Percentiles rank a stretch among this genome's conserved stretches.
Conservation (phyloP, 768 basidiomycete species). For the Boletus subparvulus region DNA sequence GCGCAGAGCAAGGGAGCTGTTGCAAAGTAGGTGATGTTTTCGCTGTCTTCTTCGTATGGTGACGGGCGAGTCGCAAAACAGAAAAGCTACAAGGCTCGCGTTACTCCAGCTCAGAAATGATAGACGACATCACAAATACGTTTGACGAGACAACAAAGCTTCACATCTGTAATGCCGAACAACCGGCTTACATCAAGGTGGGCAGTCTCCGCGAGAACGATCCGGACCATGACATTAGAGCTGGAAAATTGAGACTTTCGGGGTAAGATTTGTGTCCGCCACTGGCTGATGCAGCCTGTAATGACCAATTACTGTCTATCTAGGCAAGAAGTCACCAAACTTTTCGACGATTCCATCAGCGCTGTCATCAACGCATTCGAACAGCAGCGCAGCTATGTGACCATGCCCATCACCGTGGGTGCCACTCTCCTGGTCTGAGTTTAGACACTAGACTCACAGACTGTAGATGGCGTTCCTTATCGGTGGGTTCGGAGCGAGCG, state of each 20-base stretch:
- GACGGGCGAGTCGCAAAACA: conserved; percentile 21
- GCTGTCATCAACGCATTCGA: conserved; percentile 33
- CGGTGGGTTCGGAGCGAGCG: conserved; percentile 50
- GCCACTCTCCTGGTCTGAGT: background rate
- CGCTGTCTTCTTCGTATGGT: background rate
- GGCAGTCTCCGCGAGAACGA: conserved; percentile 38
- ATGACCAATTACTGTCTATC: background rate
- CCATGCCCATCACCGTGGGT: conserved; percentile 31
- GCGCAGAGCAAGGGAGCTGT: conserved; percentile 26
- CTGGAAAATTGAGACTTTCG: conserved; percentile 35
- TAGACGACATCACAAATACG: conserved; percentile 30
- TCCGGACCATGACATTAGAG: conserved; percentile 26
- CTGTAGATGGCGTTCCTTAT: conserved; percentile 40
- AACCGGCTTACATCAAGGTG: conserved; percentile 39
- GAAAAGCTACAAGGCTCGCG: conserved; percentile 28
- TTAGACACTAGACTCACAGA: background rate
- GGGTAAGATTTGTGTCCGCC: conserved; percentile 25
- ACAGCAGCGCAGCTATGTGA: conserved; percentile 22
- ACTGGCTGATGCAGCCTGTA: background rate
- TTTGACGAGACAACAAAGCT: conserved; percentile 40
- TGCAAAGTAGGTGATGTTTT: conserved; percentile 29
- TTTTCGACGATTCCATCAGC: conserved; percentile 43
- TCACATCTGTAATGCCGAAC: conserved; percentile 34
- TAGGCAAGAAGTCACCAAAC: conserved; percentile 36
- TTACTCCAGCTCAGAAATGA: conserved; percentile 29